Evolutionary conservation across 1,284 basidiomycete genomes (phyloP).

Genomic region (Takashimella koratensis): DNA sequence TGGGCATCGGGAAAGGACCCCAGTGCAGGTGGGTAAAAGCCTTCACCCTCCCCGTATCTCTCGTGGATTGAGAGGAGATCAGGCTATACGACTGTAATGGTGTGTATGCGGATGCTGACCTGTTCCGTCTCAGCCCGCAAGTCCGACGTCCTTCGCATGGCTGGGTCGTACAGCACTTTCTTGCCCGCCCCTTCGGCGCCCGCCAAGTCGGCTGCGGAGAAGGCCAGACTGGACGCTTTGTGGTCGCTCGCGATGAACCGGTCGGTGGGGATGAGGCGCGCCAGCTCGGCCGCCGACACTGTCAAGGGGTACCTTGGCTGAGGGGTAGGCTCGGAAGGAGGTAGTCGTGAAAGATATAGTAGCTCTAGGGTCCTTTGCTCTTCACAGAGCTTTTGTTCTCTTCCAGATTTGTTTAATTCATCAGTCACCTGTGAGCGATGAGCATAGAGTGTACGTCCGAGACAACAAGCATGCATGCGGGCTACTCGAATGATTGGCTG

Average conservation of each 20-base stretch:
- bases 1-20: neutral
- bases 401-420: too few relatives aligned
- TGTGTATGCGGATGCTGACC: too few relatives aligned
- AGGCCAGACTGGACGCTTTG: neutral
- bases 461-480: too few relatives aligned
- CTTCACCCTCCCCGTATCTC: too few relatives aligned
- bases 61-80: too few relatives aligned
- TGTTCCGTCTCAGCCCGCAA: constrained; percentile 25
- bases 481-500: too few relatives aligned
- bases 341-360: too few relatives aligned
- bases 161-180: constrained; percentile 21
- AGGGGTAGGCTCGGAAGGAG: neutral
- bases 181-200: constrained; percentile 5
- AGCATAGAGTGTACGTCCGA: too few relatives aligned
- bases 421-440: too few relatives aligned
- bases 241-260: constrained; percentile 13
- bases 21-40: neutral
- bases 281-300: constrained; percentile 4
- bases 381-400: too few relatives aligned
- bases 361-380: too few relatives aligned
- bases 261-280: constrained; percentile 5
- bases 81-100: too few relatives aligned
- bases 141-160: constrained; percentile 17
- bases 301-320: constrained; percentile 5
- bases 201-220: constrained; percentile 3